These are phyloP conservation scores for Misopates orontium DNA, from an alignment of 257 asterid genomes.

Conservation along the genomic window DNA sequence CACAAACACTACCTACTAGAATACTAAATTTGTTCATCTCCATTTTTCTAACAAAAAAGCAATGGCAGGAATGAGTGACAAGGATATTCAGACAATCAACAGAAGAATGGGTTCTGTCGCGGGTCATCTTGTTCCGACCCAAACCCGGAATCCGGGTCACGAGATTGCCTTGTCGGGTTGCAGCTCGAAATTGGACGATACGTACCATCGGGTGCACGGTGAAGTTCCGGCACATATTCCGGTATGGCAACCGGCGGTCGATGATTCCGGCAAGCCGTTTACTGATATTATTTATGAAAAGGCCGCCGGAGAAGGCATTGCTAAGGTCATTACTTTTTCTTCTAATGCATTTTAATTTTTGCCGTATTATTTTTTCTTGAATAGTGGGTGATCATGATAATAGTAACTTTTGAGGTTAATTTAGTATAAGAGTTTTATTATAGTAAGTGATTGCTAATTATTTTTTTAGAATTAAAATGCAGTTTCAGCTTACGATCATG, in stretches of 20 bases:
- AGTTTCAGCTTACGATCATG: not conserved
- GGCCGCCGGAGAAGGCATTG: conserved; percentile 87
- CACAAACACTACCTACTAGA: not conserved
- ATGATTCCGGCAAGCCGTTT: conserved; percentile 69
- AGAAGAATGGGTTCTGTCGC: conserved; percentile 63
- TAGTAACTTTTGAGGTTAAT: no score
- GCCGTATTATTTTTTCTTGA: no score
- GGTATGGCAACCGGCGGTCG: conserved; percentile 58
- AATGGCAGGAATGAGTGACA: conserved; percentile 48
- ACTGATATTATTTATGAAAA: conserved; percentile 84
- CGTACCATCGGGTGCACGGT: conserved; percentile 75
- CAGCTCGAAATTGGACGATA: conserved; percentile 63
- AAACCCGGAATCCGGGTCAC: conserved; percentile 10
- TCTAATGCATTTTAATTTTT: not conserved
- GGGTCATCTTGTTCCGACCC: conserved; percentile 61
- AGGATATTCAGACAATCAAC: conserved; percentile 40
- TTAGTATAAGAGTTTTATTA: no score
- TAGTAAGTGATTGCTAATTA: no score
- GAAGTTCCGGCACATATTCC: conserved; percentile 68
- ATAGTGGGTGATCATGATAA: no score
- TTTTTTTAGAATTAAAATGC: no score
- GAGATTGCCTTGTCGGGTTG: conserved; percentile 41
- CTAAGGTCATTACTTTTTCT: conserved; percentile 52
- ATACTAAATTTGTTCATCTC: not conserved
- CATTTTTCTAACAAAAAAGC: not conserved